phyloP scores from a whole-genome alignment of 2,329 filamentous ascomycete genomes.

The Neonectria magnoliae region DNA sequence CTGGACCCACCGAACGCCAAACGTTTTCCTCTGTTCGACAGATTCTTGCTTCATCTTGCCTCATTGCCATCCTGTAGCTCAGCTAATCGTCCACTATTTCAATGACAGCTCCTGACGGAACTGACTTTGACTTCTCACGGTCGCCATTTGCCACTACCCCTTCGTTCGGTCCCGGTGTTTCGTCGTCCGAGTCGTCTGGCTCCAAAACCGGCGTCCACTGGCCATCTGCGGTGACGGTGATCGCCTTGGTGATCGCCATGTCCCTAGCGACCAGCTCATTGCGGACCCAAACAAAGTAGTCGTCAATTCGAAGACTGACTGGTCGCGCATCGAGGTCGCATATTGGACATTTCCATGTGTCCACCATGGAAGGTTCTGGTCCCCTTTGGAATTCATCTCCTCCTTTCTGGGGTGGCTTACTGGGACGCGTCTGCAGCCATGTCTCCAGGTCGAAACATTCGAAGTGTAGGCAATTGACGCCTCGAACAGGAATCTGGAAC shows the following conservation, averaged over 20 bases:
- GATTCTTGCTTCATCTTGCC: neutral
- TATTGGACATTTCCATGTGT: slow-evolving; percentile 88
- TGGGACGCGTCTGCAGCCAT: slow-evolving; percentile 75
- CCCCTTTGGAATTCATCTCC: slow-evolving; percentile 22
- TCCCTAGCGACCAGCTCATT: slow-evolving; percentile 53
- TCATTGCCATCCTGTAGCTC: neutral
- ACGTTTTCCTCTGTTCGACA: neutral
- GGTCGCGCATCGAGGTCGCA: slow-evolving; percentile 83
- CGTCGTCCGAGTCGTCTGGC: slow-evolving; percentile 42
- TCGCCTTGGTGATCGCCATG: slow-evolving; percentile 41
- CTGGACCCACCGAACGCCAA: slow-evolving; percentile 29
- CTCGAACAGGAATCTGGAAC: slow-evolving; percentile 77
- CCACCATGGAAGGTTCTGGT: slow-evolving; percentile 64
- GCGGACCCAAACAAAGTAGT: slow-evolving; percentile 74
- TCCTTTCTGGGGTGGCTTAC: slow-evolving; percentile 48
- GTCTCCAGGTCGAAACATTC: slow-evolving; percentile 92
- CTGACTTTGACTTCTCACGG: slow-evolving; percentile 23
- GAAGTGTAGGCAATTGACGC: slow-evolving; percentile 75
- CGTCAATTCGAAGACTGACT: slow-evolving; percentile 74
- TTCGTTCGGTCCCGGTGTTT: slow-evolving; percentile 28
- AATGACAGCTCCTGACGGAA: slow-evolving; percentile 33
- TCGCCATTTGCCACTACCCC: slow-evolving; percentile 2
- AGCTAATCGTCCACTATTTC: slow-evolving; percentile 42
- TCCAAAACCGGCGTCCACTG: slow-evolving; percentile 48
- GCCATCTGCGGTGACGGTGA: slow-evolving; percentile 45